Percentiles rank a stretch among this genome's conserved stretches.
phyloP scores from a whole-genome alignment of 495 filamentous ascomycete genomes.

The Aspergillus biplanus region DNA sequence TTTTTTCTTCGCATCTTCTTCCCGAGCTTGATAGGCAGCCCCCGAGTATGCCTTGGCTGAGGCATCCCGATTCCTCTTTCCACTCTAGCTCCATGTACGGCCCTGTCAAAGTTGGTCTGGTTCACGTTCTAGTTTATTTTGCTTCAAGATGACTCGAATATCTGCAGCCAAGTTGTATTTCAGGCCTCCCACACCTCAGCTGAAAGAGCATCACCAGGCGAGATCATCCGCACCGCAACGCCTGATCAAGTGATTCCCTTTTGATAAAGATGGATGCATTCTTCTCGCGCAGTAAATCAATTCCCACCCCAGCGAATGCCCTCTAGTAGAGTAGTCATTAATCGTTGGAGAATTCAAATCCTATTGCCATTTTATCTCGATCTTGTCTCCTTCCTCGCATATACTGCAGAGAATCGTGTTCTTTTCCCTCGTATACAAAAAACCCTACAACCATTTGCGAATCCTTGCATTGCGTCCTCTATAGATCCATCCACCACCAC shows the following conservation, averaged over 20 bases:
- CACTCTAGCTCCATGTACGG: not conserved
- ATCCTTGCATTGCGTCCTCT: no score
- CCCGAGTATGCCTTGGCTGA: constrained; percentile 1
- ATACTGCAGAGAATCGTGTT: not conserved
- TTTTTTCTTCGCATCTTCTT: no score
- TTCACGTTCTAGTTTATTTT: not conserved
- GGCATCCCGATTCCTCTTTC: not conserved
- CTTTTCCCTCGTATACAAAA: no score
- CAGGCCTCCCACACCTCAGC: not conserved
- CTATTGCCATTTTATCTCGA: not conserved
- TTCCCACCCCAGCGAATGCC: not conserved
- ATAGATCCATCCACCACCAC: no score
- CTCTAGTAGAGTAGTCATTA: not conserved
- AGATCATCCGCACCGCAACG: constrained; percentile 3
- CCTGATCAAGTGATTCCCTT: not conserved
- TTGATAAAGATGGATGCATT: not conserved
- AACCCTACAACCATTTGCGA: no score
- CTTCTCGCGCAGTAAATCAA: not conserved
- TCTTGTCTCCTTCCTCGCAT: not conserved
- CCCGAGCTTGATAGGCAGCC: not conserved
- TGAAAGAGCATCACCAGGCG: constrained; percentile 4
- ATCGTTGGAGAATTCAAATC: not conserved
- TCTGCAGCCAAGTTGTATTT: not conserved
- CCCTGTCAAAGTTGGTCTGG: not conserved
- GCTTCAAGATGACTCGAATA: not conserved